phyloP scores from a whole-genome alignment of 176 grass and related monocot genomes.

The Lolium rigidum region DNA sequence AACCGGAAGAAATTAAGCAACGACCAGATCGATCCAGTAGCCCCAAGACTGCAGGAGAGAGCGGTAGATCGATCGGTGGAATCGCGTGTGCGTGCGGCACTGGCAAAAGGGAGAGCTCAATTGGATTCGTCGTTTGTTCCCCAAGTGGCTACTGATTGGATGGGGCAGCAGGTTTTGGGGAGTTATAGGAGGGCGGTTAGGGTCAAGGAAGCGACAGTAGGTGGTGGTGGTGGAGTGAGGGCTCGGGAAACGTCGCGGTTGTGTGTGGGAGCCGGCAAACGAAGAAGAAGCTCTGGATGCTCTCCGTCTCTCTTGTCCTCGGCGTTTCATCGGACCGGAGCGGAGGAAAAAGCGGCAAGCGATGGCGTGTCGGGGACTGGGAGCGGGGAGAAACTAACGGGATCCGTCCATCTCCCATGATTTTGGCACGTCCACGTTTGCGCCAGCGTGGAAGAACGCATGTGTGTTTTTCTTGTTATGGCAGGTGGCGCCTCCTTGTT shows the following conservation, averaged over 20 bases:
- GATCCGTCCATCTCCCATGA: too few relatives aligned
- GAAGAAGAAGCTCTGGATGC: not conserved
- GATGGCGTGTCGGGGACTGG: slow-evolving; percentile 23
- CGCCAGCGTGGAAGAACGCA: too few relatives aligned
- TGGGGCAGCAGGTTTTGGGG: not conserved
- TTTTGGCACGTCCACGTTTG: too few relatives aligned
- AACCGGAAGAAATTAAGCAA: not conserved
- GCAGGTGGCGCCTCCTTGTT: too few relatives aligned
- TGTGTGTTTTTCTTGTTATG: too few relatives aligned
- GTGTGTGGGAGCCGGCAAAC: slow-evolving; percentile 26
- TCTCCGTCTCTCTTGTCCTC: not conserved
- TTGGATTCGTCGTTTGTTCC: not conserved
- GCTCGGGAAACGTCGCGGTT: slow-evolving; percentile 53
- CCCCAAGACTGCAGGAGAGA: not conserved
- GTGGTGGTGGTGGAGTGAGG: slow-evolving; percentile 45
- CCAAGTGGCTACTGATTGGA: not conserved
- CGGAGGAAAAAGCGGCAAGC: not conserved
- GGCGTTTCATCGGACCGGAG: too few relatives aligned
- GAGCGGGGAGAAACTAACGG: too few relatives aligned
- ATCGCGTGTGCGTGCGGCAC: not conserved
- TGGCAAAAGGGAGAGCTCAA: not conserved
- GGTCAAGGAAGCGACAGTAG: not conserved
- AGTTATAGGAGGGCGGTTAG: slow-evolving; percentile 37
- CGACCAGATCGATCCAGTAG: not conserved
- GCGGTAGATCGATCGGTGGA: not conserved